Base-by-base conservation (phyloP, 2,329 filamentous ascomycete genomes). In the Monilinia vaccinii-corymbosi region DNA sequence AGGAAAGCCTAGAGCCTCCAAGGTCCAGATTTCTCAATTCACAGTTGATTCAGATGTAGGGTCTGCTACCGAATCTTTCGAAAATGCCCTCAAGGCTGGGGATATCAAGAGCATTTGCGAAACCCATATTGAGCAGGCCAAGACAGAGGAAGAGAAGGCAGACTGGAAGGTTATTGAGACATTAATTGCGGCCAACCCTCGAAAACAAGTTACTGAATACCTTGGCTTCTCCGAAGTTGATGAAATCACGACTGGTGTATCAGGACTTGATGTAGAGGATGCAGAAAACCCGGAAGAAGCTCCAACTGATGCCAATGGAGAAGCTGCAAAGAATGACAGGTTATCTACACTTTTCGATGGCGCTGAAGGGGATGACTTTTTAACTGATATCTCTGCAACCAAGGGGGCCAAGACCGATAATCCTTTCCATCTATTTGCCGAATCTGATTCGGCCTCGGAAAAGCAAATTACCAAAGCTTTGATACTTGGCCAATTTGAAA, bases 101-200 rank as follows among this genome's bases (percentile, higher is more conserved):
- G 84, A 97, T 70, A 76, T 99, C 21, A 80, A 81, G 5, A 79
- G 79, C 46, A 89, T 99, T 62, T 97, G 92, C 71, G 85, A 92
- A 70, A 81, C 85, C 25, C 89, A 93, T 71, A 86, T 91, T 63
- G 78, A 85, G 31, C 78, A 85, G 63, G 87, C 92, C 21, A 85
- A 84, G 70, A 89, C 85, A 0, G 92, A 97, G 1, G 91, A 96
- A 66, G 94, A 97, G 72, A 97, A 91, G 78, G 88, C 89, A 4
- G 93, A 97, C 73, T 99, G 94, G 94, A 88, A 88, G 65, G 91
- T 97, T 42, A 90, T 99, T 73, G 86, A 94, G 73, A 94, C 91
- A 2, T 75, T 99, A 62, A 87, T 93, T 52, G 87, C 89, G 4
- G 85, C 88, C 34, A 92, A 93, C 69, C 88, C 91, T n/a, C 85